Conservation (phyloP, 1,284 basidiomycete species). For the Quambalaria eucalypti region DNA sequence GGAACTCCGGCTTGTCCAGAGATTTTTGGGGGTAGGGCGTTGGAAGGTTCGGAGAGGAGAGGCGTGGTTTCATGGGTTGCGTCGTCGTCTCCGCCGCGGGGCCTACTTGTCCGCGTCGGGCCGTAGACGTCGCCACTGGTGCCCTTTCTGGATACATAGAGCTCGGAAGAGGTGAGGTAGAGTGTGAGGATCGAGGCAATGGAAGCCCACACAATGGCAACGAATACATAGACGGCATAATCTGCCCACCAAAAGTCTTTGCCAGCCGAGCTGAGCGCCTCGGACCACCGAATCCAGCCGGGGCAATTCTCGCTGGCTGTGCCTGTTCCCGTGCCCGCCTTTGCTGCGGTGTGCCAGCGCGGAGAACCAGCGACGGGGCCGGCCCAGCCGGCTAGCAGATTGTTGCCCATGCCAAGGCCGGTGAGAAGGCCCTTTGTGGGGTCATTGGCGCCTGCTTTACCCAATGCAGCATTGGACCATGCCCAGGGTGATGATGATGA, state of each 20-base stretch:
- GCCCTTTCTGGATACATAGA: constrained; percentile 17
- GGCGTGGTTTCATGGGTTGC: constrained; percentile 4
- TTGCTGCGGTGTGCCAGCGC: constrained; percentile 23
- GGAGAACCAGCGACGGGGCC: constrained; percentile 34
- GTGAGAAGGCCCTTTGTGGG: no score
- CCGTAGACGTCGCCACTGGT: neutral
- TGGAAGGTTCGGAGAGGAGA: constrained; percentile 6
- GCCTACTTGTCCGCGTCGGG: neutral
- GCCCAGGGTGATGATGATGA: constrained; percentile 10
- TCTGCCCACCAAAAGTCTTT: constrained; percentile 53
- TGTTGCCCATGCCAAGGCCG: no score
- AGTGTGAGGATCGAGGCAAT: constrained; percentile 65
- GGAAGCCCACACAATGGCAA: constrained; percentile 32
- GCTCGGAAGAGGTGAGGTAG: constrained; percentile 60
- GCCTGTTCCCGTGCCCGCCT: neutral
- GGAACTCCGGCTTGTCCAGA: no score
- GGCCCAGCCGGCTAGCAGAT: constrained; percentile 28
- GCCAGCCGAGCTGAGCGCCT: constrained; percentile 12
- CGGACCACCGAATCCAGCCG: constrained; percentile 65
- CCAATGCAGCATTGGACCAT: neutral
- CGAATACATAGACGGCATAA: constrained; percentile 62
- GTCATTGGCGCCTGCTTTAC: no score
- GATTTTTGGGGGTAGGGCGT: no score
- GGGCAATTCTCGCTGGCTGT: constrained; percentile 52
- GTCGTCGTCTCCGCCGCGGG: neutral